phyloP scores from a whole-genome alignment of 345 rosid species.

The Aurinia saxatilis region DNA sequence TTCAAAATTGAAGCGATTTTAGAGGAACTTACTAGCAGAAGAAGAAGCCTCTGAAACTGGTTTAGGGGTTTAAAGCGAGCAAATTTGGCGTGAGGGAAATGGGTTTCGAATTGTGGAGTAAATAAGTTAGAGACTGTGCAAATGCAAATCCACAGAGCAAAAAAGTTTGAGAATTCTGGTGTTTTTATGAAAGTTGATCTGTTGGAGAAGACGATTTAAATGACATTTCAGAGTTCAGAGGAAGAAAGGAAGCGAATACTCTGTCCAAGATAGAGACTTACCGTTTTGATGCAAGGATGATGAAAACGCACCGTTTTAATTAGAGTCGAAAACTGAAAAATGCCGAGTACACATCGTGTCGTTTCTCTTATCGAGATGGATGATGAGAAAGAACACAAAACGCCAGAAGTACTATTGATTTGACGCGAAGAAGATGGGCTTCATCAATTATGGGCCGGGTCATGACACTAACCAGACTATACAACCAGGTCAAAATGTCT shows the following conservation, averaged over 20 bases:
- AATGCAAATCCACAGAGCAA: background rate
- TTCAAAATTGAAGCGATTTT: background rate
- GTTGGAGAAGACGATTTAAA: background rate
- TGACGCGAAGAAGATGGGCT: too few species aligned
- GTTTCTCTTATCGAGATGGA: too few species aligned
- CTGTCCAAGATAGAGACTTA: background rate
- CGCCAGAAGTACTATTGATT: too few species aligned
- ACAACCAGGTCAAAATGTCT: too few species aligned
- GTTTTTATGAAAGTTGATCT: background rate
- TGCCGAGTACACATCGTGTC: too few species aligned
- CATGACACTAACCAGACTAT: too few species aligned
- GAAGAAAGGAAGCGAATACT: background rate
- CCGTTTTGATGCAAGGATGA: background rate
- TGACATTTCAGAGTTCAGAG: background rate
- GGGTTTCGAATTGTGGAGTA: background rate
- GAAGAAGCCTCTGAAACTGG: background rate
- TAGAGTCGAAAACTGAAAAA: too few species aligned
- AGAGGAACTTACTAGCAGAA: background rate
- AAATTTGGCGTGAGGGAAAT: background rate
- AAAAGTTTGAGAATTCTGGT: too few species aligned
- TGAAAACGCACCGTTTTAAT: background rate
- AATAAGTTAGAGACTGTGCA: background rate
- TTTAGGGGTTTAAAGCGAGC: background rate
- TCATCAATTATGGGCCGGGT: too few species aligned
- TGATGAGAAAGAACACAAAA: too few species aligned